Evolutionary conservation across 257 asterid genomes (phyloP), one percentile per base, ranked within the genome.

Genomic region (Eucommia ulmoides): DNA sequence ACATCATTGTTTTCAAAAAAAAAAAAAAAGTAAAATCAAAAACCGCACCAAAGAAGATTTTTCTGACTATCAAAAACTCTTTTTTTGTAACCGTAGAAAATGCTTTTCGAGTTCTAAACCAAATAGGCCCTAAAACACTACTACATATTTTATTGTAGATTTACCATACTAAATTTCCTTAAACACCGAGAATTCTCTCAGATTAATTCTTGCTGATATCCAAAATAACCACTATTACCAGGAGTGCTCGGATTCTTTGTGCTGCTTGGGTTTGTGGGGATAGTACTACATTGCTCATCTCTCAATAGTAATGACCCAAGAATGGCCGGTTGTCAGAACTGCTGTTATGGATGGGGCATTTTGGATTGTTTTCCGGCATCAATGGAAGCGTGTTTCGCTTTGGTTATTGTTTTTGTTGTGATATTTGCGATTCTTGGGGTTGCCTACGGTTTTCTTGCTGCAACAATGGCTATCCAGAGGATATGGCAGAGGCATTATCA

Each of bases 401-500:
- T 76, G 23, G 67, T 64, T 22, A 50, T 76, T 52, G 65, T 76
- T 24, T 72, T 72, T 59, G 64, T 76, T 23, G 67, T 76, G 26
- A 64, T 76, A 64, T 70, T 76, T 72, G 74, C 77, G 57, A 76
- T 76, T 25, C 70, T 76, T 53, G 83, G 83, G 44, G 64, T 76
- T 38, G 83, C 77, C 7, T 76, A 76, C 64, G 74, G 83, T 25
- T 72, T 76, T 51, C 71, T 76, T 53, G 83, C 83, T 23, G 70
- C 73, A 56, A 76, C 80, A 56, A 50, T 76, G 80, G 75, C 73
- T 33, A 54, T 76, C 58, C 83, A 76, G 66, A 69, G 83, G 73
- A 72, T 76, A 53, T 73, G 77, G 80, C 83, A 76, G 62, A 76
- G 77, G 26, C 83, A 76, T 63, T 72, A 76, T 21, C 80, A 72